These are phyloP conservation scores for Aspergillus sp. DNA, from an alignment of 2,329 filamentous ascomycete species.

Conservation along the genomic window DNA sequence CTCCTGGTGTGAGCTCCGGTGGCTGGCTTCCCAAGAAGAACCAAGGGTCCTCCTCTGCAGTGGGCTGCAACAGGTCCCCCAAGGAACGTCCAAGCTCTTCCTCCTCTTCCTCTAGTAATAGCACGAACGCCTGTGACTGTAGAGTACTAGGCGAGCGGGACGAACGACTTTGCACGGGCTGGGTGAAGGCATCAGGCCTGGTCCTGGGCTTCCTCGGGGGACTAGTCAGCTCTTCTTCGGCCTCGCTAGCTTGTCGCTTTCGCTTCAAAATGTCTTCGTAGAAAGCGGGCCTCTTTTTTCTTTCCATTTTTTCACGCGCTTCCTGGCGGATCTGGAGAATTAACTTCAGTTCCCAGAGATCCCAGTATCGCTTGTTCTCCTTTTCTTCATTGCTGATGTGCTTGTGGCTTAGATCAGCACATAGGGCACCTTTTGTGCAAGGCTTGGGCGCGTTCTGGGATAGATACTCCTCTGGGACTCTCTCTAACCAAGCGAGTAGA, in stretches of 20 bases:
- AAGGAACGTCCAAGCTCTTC: no score
- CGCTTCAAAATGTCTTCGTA: not conserved
- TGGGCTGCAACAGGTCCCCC: no score
- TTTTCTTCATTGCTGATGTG: not conserved
- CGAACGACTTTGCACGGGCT: no score
- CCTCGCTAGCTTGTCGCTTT: not conserved
- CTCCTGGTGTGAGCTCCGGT: no score
- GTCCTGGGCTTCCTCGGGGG: not conserved
- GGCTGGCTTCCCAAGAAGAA: no score
- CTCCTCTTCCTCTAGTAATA: no score
- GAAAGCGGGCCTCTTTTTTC: not conserved
- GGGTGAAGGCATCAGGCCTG: no score
- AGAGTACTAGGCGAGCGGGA: no score
- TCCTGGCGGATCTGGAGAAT: conserved; percentile 5
- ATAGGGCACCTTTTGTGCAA: conserved; percentile 4
- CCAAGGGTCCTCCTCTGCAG: no score
- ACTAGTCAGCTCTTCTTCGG: not conserved
- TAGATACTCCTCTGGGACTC: not conserved
- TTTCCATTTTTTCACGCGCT: not conserved
- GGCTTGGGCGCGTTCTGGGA: not conserved
- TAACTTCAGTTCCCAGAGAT: conserved; percentile 16
- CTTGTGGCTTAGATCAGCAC: conserved; percentile 7
- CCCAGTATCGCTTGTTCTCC: conserved; percentile 10
- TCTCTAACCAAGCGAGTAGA: not conserved
- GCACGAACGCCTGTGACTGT: no score